A percentile compares a stretch with the other conserved stretches of the same genome.
phyloP scores from a whole-genome alignment of 176 grass and related monocot species.

The Echinochloa phyllopogon region DNA sequence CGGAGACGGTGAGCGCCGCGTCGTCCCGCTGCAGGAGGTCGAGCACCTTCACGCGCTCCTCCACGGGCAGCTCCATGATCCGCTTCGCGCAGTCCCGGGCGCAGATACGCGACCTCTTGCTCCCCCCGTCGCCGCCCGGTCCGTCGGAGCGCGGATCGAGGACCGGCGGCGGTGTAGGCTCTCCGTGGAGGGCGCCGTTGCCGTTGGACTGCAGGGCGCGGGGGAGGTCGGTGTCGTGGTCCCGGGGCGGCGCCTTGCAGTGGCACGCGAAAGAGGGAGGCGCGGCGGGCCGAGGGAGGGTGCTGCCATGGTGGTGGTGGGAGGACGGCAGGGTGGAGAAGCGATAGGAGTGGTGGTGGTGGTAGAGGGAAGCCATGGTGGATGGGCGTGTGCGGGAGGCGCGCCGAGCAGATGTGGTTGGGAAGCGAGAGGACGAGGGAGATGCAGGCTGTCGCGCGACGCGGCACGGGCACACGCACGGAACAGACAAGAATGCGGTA shows the following conservation, averaged over 20 bases:
- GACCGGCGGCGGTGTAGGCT: neutral
- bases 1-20: conserved; percentile 64
- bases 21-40: conserved; percentile 74
- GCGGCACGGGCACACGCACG: neutral
- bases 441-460: conserved; percentile 18
- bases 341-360: conserved; percentile 28
- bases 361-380: conserved; percentile 54
- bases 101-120: conserved; percentile 12
- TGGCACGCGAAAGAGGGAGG: conserved; percentile 28
- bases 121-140: neutral
- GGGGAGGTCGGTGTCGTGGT: conserved; percentile 40
- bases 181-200: conserved; percentile 39
- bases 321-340: neutral
- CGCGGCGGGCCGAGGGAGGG: conserved; percentile 21
- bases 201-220: conserved; percentile 47
- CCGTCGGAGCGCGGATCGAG: neutral
- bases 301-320: conserved; percentile 41
- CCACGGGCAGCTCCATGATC: conserved; percentile 64
- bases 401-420: conserved; percentile 42
- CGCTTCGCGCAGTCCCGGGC: conserved; percentile 54
- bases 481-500: too few relatives aligned
- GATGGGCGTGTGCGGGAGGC: conserved; percentile 5
- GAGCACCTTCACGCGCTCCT: conserved; percentile 83
- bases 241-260: conserved; percentile 4
- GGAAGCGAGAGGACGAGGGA: conserved; percentile 25